Evolutionary conservation across 2,329 filamentous ascomycete species (phyloP), one percentile per base, ranked within the genome.

Genomic region (Teratosphaeria viscida): DNA sequence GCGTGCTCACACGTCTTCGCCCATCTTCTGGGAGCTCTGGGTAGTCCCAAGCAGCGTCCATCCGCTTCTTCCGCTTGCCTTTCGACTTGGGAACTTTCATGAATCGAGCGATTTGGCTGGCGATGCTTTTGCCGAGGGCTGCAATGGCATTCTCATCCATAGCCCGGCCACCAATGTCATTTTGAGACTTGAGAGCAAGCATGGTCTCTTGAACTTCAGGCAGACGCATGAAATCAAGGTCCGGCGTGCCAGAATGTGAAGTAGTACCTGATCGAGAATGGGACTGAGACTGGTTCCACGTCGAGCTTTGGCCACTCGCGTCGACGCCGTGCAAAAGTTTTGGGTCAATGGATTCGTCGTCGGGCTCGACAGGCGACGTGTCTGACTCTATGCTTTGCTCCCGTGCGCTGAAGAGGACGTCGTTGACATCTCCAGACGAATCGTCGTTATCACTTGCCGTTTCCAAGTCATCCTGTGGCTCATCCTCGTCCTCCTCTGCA

Each of bases 401-500:
- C 16, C 53, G 53, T 16, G 53, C 53, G 19, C 53, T 54, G 26
- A 54, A 54, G 34, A 37, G 10, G 19, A 14, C 19, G 12, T 54
- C 34, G 53, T 37, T 14, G 34, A 37, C 49, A 16, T 56, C 19
- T 49, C 53, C 55, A 8, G 52, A 52, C 39, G 29, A 27, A 27
- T 43, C 52, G 8, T 57, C 26, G 32, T 54, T 23, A 49, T 52
- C 59, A 27, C 43, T 53, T 52, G 55, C 47, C 57, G 59, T 60
- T 27, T 63, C 61, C 12, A 70, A 69, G 23, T 68, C 63, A 5
- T 72, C 71, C 26, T 66, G 62, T 43, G 37, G 8, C 5, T 34
- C 73, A 29, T 75, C 71, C 2, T 76, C 74, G 26, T 75, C 70
- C 0, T 74, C 71, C 1, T 72, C 72, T 3, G 61, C 65, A 26